A percentile compares a stretch with the other conserved stretches of the same genome.
Evolutionary conservation across 108 stramenopile species (phyloP).

Genomic region (Nitzschia sp.): DNA sequence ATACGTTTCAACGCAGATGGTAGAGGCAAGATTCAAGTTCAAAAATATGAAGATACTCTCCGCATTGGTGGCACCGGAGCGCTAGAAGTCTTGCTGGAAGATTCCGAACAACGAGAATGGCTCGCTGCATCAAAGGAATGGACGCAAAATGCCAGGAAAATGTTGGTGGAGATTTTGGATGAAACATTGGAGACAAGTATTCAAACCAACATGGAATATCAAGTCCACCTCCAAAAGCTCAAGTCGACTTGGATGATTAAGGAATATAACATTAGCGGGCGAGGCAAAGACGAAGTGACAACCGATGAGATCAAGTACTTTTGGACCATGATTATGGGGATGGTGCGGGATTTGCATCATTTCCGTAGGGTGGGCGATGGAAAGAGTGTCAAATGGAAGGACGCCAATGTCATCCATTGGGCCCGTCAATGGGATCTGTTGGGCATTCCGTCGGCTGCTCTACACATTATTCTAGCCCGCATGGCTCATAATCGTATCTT

Average conservation of each 20-base stretch:
- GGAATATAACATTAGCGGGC: neutral
- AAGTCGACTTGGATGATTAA: slow-evolving; percentile 11
- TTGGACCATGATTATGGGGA: slow-evolving; percentile 28
- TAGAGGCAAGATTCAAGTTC: slow-evolving; percentile 28
- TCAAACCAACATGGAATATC: neutral
- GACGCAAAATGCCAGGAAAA: slow-evolving; percentile 25
- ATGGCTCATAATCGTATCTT: slow-evolving; percentile 49
- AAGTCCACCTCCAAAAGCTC: slow-evolving; percentile 7
- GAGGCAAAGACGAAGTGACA: neutral
- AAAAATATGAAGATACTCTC: slow-evolving; percentile 23
- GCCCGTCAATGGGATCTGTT: slow-evolving; percentile 55
- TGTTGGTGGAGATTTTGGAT: slow-evolving; percentile 31
- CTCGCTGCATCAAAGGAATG: slow-evolving; percentile 27
- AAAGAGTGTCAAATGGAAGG: slow-evolving; percentile 30
- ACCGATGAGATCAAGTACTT: slow-evolving; percentile 3
- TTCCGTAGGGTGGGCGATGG: slow-evolving; percentile 50
- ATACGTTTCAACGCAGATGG: slow-evolving; percentile 42
- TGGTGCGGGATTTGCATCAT: slow-evolving; percentile 31
- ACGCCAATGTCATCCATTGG: slow-evolving; percentile 35
- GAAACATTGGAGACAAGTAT: slow-evolving; percentile 23
- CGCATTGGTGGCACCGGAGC: slow-evolving; percentile 25
- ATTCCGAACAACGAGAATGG: slow-evolving; percentile 22
- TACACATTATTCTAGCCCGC: slow-evolving; percentile 48
- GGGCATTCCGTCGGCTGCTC: slow-evolving; percentile 66
- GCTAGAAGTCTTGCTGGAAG: slow-evolving; percentile 17